phyloP scores from a whole-genome alignment of 257 asterid species.

The Linaria vulgaris region DNA sequence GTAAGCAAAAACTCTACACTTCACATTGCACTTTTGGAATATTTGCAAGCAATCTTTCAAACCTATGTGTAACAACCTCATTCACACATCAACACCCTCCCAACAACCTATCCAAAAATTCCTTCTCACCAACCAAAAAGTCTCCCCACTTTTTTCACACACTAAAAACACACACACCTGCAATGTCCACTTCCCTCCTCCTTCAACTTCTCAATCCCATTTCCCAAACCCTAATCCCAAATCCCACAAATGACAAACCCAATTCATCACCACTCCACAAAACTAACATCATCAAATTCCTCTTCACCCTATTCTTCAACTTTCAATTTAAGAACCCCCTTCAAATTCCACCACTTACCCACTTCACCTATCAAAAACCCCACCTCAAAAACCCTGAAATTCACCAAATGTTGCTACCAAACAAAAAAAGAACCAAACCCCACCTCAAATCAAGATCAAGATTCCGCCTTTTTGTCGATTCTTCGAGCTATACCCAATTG shows the following conservation, averaged over 20 bases:
- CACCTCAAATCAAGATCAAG: constrained; percentile 31
- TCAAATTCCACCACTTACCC: constrained; percentile 32
- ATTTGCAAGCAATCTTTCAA: not conserved
- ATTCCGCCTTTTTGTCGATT: constrained; percentile 36
- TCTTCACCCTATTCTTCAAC: constrained; percentile 38
- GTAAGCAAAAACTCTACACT: too few relatives aligned
- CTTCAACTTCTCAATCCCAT: constrained; percentile 1
- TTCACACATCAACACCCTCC: constrained; percentile 39
- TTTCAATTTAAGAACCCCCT: constrained; percentile 27
- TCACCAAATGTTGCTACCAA: constrained; percentile 38
- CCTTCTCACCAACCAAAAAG: constrained; percentile 16
- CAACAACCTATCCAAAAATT: constrained; percentile 34
- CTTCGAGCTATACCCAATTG: constrained; percentile 67
- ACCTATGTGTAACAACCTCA: constrained; percentile 45
- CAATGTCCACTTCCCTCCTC: constrained; percentile 32
- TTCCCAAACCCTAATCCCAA: constrained; percentile 32
- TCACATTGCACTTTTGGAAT: too few relatives aligned
- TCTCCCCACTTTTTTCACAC: constrained; percentile 23
- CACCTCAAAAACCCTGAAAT: constrained; percentile 19
- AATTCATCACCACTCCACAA: constrained; percentile 36
- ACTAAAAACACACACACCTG: constrained; percentile 28
- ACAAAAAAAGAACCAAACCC: constrained; percentile 34
- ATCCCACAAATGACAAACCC: constrained; percentile 41
- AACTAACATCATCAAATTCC: constrained; percentile 33
- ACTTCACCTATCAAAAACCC: constrained; percentile 30